Percentiles rank a stretch among this genome's conserved stretches.
These are phyloP conservation scores for Trichophaea hybrida DNA, from an alignment of 2,329 filamentous ascomycete species.

Conservation along the genomic window DNA sequence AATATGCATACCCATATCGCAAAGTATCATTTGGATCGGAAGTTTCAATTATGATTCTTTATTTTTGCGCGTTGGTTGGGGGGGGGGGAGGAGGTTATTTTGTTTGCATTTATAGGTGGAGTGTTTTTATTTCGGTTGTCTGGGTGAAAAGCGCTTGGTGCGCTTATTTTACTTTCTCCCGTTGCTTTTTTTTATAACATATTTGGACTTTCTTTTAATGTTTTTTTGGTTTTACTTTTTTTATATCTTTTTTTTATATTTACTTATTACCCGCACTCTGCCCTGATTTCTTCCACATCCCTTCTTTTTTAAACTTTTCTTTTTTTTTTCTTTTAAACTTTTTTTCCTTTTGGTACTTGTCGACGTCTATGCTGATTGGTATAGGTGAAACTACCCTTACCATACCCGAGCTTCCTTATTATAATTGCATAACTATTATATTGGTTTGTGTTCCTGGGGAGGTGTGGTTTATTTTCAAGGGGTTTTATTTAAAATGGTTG, in stretches of 20 bases:
- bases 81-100: neutral
- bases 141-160: no score
- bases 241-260: conserved; percentile 13
- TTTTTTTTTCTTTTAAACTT: conserved; percentile 26
- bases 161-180: no score
- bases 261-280: conserved; percentile 16
- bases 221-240: conserved; percentile 15
- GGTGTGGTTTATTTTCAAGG: no score
- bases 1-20: conserved; percentile 22
- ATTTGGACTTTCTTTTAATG: conserved; percentile 16
- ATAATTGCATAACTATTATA: no score
- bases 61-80: conserved; percentile 7
- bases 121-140: no score
- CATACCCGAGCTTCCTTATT: no score
- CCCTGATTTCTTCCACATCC: conserved; percentile 21
- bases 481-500: no score
- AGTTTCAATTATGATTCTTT: conserved; percentile 22
- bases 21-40: conserved; percentile 22
- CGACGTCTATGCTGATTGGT: neutral
- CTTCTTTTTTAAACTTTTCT: conserved; percentile 25
- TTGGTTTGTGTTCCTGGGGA: no score
- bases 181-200: conserved; percentile 8
- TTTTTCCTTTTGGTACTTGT: conserved; percentile 12
- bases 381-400: no score
- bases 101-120: no score